Base-by-base conservation (phyloP, 2,329 filamentous ascomycete species). In the Fusarium sp. region DNA sequence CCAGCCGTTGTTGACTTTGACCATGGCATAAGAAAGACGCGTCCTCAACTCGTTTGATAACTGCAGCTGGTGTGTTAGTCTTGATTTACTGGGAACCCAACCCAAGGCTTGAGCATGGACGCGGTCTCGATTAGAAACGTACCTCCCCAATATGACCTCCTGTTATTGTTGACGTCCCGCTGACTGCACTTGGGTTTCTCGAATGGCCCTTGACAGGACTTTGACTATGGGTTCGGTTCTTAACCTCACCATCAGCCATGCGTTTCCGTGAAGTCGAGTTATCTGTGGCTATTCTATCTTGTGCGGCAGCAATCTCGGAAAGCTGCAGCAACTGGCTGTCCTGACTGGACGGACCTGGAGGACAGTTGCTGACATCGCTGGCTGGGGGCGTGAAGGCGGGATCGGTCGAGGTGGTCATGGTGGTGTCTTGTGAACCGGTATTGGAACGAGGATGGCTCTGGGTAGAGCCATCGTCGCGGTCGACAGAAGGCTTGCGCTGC, bases 1-100 rank as follows among this genome's bases (percentile, higher is more conserved):
- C 90, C 93, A 95, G 56, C 92, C 92, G 72, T 96, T 88, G 73
- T 92, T 92, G 36, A 97, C 91, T 76, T 97, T 97, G 73, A 96
- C 85, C 85, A 96, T 95, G 64, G 94, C 94, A 76, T 97, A 97
- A 7, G 92, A 92, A 26, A 98, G 83, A 70, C 92, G 90, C 46
- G 92, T 89, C 73, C 89, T 90, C 48, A 98, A 83, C 72, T 94
- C 91, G 51, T 88, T 86, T 36, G 91, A 92, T 50, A 92, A 79
- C 90, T 93, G 74, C 7, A 50, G 36, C 31, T 42, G 31, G 39
- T 19, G 61, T 66, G 57, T 69, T 61, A 67, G 61, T 64, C 57
- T 29, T 34, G 29, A 24, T 26, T 47, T 39, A 29, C 29, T 24
- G 7, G 10, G 24, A 35, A 28, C 35, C 36, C n/a, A 8, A 24